Percentiles rank a stretch among this genome's conserved stretches.
Evolutionary conservation across 768 basidiomycete genomes (phyloP).

Genomic region (Amanita polypyramis): DNA sequence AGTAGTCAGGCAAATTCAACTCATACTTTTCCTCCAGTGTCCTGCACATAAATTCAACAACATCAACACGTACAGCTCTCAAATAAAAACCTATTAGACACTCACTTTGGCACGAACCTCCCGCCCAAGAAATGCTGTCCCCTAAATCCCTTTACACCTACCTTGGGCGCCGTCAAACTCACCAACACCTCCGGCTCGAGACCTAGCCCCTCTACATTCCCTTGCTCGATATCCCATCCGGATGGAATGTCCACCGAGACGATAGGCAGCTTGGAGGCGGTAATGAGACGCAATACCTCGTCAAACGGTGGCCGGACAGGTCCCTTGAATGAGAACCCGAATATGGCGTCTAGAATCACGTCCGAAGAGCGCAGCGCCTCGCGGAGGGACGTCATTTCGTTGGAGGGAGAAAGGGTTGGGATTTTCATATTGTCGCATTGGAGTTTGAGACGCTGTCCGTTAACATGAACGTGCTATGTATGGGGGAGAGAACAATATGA

Average conservation of each 20-base stretch:
- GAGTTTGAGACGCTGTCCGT: constrained; percentile 57
- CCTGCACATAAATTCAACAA: constrained; percentile 27
- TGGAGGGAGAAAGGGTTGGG: constrained; percentile 30
- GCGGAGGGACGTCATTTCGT: constrained; percentile 31
- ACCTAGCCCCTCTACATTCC: constrained; percentile 44
- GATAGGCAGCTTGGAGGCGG: constrained; percentile 61
- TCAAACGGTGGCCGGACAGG: constrained; percentile 89
- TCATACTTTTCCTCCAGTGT: constrained; percentile 60
- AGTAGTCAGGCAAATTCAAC: constrained; percentile 77
- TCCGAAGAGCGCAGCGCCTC: constrained; percentile 50
- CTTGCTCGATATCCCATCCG: constrained; percentile 91
- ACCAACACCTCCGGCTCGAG: constrained; percentile 73
- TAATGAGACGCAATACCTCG: constrained; percentile 54
- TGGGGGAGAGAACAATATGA: no score
- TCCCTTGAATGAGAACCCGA: constrained; percentile 94
- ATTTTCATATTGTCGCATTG: constrained; percentile 91
- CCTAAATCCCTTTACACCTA: constrained; percentile 65
- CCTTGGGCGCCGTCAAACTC: constrained; percentile 91
- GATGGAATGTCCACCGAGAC: constrained; percentile 95
- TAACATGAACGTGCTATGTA: neutral
- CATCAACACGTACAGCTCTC: neutral
- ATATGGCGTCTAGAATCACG: constrained; percentile 90
- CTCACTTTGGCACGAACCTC: constrained; percentile 82
- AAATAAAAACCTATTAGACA: constrained; percentile 7
- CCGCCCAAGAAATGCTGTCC: constrained; percentile 93